Evolutionary conservation across 2,329 filamentous ascomycete species (phyloP), one percentile per base, ranked within the genome.

Genomic region (Xylaria sp.): DNA sequence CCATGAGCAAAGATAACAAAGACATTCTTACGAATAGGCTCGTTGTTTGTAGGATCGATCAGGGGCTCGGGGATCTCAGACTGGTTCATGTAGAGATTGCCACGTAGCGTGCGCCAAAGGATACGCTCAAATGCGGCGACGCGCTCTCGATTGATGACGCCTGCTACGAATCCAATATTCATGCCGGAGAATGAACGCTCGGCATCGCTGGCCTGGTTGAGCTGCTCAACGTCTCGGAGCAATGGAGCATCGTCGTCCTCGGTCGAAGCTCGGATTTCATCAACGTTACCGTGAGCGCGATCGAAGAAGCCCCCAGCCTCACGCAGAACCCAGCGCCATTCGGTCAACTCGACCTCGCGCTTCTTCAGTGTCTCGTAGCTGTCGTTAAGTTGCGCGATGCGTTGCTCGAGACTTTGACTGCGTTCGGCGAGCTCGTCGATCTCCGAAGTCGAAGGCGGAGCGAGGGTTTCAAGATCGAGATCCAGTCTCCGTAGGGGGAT

Each of bases 81-180:
- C 85, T 99, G 97, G 83, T 99, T 99, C 96, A 99, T 99, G 86
- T 98, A 99, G 71, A 99, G 85, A 81, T 99, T 99, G 76, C 96
- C 96, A 80, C 96, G 93, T 50, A 99, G 89, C 0, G 97, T 98
- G 77, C 96, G 90, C 96, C 96, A 99, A 60, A 99, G 86, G 74
- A 99, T 99, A 68, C 96, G 92, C 84, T 99, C 97, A 78, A 99
- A 99, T 30, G 95, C 93, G 14, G 91, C 94, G 69, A 99, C 95
- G 59, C 95, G 90, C 78, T 98, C 95, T 63, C 96, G 90, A 45
- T 93, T 89, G 75, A 99, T 98, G 75, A 98, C 96, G 81, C 96
- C 96, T 63, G 96, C 93, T 61, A 99, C 95, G 77, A 99, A 99
- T 9, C 96, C 96, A 79, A 99, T 99, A 83, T 98, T 98, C 93